Evolutionary conservation across 768 basidiomycete genomes (phyloP).

Genomic region (Amanita pseudoporphyria): DNA sequence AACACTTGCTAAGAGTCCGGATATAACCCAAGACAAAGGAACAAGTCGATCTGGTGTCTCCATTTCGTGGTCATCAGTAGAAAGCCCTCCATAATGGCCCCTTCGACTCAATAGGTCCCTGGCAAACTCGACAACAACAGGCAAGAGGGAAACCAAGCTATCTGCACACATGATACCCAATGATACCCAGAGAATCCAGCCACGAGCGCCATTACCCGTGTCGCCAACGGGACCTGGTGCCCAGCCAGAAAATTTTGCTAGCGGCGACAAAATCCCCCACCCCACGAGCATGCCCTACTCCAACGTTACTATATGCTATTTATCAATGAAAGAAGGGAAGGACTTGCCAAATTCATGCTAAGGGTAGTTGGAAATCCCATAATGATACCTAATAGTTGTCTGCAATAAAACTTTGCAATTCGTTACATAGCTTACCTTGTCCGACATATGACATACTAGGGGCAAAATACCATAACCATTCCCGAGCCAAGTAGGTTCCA

Average conservation of each 20-base stretch:
- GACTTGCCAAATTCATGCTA: conserved; percentile 79
- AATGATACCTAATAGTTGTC: conserved; percentile 58
- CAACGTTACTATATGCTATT: conserved; percentile 4
- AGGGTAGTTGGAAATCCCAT: conserved; percentile 96
- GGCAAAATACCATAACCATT: conserved; percentile 93
- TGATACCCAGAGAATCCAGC: conserved; percentile 96
- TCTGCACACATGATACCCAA: conserved; percentile 96
- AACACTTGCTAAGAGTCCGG: conserved; percentile 56
- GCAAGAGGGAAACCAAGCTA: conserved; percentile 76
- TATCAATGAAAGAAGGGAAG: background rate
- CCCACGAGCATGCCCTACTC: conserved; percentile 89
- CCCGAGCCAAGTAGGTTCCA: conserved; percentile 68
- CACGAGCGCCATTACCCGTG: conserved; percentile 81
- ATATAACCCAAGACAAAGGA: conserved; percentile 66
- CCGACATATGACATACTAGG: conserved; percentile 90
- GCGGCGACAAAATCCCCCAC: conserved; percentile 88
- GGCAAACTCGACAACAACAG: conserved; percentile 53
- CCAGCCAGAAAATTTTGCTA: conserved; percentile 79
- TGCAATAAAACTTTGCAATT: conserved; percentile 2
- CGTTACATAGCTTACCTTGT: conserved; percentile 47
- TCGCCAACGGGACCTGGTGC: conserved; percentile 88
- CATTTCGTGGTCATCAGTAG: conserved; percentile 44
- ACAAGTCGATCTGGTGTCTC: conserved; percentile 79
- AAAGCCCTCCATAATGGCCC: conserved; percentile 16
- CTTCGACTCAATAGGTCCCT: conserved; percentile 20